Conservation (phyloP, 495 filamentous ascomycete genomes). For the Penicillium ochrochloron region DNA sequence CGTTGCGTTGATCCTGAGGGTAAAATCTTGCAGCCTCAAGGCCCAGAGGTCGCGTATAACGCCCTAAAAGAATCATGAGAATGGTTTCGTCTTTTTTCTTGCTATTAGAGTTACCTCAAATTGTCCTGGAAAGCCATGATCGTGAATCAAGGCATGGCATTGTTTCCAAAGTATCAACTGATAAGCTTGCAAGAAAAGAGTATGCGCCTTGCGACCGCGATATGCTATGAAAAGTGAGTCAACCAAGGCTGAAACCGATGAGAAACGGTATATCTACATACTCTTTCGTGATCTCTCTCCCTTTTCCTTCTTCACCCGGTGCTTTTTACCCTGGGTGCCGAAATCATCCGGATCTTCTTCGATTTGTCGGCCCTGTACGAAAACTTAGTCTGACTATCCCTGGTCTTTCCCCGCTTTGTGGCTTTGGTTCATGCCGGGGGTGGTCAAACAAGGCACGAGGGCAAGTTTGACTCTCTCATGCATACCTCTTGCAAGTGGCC, state of each 20-base stretch:
- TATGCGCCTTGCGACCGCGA: conserved; percentile 65
- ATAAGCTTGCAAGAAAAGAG: conserved; percentile 80
- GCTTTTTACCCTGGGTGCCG: conserved; percentile 64
- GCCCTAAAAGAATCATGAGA: conserved; percentile 33
- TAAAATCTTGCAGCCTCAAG: conserved; percentile 60
- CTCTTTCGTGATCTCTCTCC: conserved; percentile 55
- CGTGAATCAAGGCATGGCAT: conserved; percentile 63
- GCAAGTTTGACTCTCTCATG: neutral
- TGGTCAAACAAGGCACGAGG: conserved; percentile 7
- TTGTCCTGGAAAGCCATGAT: conserved; percentile 64
- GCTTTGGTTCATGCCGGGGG: conserved; percentile 1
- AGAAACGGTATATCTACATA: conserved; percentile 29
- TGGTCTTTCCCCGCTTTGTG: conserved; percentile 9
- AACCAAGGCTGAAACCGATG: conserved; percentile 1
- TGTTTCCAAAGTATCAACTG: conserved; percentile 87
- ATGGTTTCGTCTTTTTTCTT: neutral
- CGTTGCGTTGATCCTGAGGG: conserved; percentile 42
- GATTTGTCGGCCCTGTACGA: conserved; percentile 50
- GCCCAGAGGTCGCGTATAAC: conserved; percentile 73
- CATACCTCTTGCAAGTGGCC: conserved; percentile 67
- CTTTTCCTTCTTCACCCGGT: conserved; percentile 57
- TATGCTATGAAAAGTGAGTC: conserved; percentile 41
- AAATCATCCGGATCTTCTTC: conserved; percentile 80
- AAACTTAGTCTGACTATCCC: neutral
- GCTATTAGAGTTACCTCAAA: conserved; percentile 57